Percentiles rank a stretch among this genome's conserved stretches.
These are phyloP conservation scores for Dendrocalamus latiflorus DNA, from an alignment of 202 grass and related monocot species.

Conservation along the genomic window DNA sequence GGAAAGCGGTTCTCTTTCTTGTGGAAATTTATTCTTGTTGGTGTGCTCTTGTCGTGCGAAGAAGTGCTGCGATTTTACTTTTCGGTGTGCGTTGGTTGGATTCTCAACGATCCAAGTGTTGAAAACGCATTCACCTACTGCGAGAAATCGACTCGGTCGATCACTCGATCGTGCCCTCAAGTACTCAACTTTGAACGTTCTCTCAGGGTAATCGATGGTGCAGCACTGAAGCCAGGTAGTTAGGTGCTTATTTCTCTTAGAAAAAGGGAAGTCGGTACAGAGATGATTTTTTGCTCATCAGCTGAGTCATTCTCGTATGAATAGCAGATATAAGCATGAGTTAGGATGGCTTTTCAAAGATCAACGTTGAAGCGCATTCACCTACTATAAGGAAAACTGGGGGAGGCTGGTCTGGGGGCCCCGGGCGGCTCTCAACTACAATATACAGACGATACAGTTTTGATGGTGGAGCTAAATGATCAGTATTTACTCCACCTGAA, in stretches of 20 bases:
- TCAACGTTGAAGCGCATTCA: not conserved
- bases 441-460: no score
- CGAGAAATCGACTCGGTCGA: not conserved
- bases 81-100: not conserved
- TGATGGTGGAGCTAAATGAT: no score
- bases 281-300: not conserved
- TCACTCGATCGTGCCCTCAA: not conserved
- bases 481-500: no score
- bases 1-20: not conserved
- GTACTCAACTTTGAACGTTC: not conserved
- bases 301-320: not conserved
- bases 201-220: not conserved
- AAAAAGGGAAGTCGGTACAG: not conserved
- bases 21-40: not conserved
- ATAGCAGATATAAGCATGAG: not conserved
- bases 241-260: not conserved
- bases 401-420: not conserved
- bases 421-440: no score
- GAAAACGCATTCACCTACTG: conserved; percentile 6
- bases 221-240: not conserved
- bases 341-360: not conserved
- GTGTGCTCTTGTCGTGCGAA: not conserved
- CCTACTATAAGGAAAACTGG: not conserved
- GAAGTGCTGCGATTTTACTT: not conserved
- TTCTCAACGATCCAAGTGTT: not conserved